These are phyloP conservation scores for Capsicum pubescens DNA, from an alignment of 257 asterid genomes.

Conservation along the genomic window DNA sequence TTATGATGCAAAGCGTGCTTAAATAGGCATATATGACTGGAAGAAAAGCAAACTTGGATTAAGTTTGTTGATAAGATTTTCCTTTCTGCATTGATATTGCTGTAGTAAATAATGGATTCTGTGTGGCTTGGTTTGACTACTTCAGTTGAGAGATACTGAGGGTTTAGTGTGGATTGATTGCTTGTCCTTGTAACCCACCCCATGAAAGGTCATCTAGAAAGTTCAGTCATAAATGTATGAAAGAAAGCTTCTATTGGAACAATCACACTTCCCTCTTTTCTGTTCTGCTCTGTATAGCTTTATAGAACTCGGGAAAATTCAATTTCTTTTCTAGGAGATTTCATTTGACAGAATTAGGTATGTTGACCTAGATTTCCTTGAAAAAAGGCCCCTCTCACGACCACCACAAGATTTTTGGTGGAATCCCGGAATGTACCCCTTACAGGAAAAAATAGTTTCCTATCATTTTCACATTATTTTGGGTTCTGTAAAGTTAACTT, in stretches of 20 bases:
- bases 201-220: neutral
- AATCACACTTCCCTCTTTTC: neutral
- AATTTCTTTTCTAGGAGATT: neutral
- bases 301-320: neutral
- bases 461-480: slow-evolving; percentile 12
- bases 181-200: neutral
- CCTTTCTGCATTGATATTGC: slow-evolving; percentile 13
- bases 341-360: slow-evolving; percentile 3
- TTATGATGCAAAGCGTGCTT: neutral
- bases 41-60: slow-evolving; percentile 1
- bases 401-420: neutral
- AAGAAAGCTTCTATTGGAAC: neutral
- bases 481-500: neutral
- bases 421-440: neutral
- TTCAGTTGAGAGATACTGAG: neutral
- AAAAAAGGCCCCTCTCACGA: neutral
- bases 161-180: neutral
- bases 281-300: neutral
- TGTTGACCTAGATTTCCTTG: neutral
- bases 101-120: neutral
- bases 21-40: neutral
- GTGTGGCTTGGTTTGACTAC: neutral
- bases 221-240: slow-evolving; percentile 1
- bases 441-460: neutral
- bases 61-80: neutral